Conservation (phyloP, 1,284 basidiomycete species). For the Pholiota adiposa region DNA sequence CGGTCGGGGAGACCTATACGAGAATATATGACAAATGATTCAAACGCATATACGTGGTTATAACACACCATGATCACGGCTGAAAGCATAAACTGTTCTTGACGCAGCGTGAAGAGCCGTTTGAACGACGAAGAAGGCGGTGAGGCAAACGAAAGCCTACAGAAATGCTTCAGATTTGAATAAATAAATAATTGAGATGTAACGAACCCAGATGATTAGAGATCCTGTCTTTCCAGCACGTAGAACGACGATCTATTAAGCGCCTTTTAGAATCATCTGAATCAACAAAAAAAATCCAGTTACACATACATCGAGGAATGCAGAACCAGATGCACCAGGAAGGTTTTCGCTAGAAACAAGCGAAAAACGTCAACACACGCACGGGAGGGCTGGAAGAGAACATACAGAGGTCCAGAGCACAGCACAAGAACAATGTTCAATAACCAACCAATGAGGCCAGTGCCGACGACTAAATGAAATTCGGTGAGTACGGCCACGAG, state of each 20-base stretch:
- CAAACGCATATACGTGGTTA: too few species aligned
- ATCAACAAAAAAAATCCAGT: neutral
- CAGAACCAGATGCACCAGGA: conserved; percentile 68
- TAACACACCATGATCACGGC: conserved; percentile 72
- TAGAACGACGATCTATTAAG: conserved; percentile 66
- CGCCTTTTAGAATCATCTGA: conserved; percentile 1
- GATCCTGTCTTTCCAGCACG: conserved; percentile 76
- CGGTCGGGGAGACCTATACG: conserved; percentile 74
- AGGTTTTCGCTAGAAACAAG: conserved; percentile 52
- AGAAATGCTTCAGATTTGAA: neutral
- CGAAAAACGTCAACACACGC: neutral
- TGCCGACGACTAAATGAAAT: conserved; percentile 67
- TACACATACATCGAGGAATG: conserved; percentile 62
- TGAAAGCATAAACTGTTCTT: conserved; percentile 89
- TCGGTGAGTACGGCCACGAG: neutral
- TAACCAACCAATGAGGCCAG: conserved; percentile 83
- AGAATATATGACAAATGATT: neutral
- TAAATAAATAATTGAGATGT: neutral
- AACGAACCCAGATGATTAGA: conserved; percentile 72
- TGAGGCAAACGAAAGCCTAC: conserved; percentile 75
- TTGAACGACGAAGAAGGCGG: conserved; percentile 85
- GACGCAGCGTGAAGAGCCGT: conserved; percentile 86
- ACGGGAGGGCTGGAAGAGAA: conserved; percentile 6
- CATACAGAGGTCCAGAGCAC: conserved; percentile 74
- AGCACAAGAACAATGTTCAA: conserved; percentile 85